Base-by-base conservation (phyloP, 805 yeast genomes). In the Priceomyces medius region DNA sequence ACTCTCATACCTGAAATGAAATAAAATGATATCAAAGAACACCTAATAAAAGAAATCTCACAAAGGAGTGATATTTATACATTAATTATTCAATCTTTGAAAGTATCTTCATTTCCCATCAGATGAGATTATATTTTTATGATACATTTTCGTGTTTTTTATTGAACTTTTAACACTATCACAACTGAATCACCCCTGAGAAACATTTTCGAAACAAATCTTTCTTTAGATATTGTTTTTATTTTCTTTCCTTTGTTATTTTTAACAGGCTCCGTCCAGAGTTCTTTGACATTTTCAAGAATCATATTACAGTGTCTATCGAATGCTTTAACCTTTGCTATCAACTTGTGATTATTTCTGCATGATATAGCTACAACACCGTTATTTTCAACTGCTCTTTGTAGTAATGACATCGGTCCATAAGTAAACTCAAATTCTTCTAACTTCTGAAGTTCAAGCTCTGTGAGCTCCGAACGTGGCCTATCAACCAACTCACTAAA, bases 221-320 rank as follows among this genome's bases (percentile, higher is more conserved):
- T 69, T 66, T 61, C 75, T 53, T 78, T 80, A 43, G 83, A 71
- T 12, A 80, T 73, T 4, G 82, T 73, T 53, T 83, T 80, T 41
- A 84, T 83, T 50, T 79, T 80, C 55, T 83, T 85, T 4, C 93
- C 95, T 38, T 81, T 79, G 51, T 80, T 71, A 37, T 71, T 77
- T 49, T 77, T 69, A 24, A 82, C 76, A 3, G 68, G 68, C 53
- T 81, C 89, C 0, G 80, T 76, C 90, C 90, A 84, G 52, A 85
- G 70, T 58, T 93, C 99, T 60, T 86, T 88, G 26, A 91, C 97
- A 54, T 89, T 88, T 56, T 88, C 96, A 45, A 93, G 68, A 7
- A 93, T 83, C 85, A 93, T 79, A 63, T 93, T 93, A 48, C 96
- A 85, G 64, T 93, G 99, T 58, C 96, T 81, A 61, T 93, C 99